Evolutionary conservation across 2,329 filamentous ascomycete genomes (phyloP).

Genomic region (Geosmithia flava): DNA sequence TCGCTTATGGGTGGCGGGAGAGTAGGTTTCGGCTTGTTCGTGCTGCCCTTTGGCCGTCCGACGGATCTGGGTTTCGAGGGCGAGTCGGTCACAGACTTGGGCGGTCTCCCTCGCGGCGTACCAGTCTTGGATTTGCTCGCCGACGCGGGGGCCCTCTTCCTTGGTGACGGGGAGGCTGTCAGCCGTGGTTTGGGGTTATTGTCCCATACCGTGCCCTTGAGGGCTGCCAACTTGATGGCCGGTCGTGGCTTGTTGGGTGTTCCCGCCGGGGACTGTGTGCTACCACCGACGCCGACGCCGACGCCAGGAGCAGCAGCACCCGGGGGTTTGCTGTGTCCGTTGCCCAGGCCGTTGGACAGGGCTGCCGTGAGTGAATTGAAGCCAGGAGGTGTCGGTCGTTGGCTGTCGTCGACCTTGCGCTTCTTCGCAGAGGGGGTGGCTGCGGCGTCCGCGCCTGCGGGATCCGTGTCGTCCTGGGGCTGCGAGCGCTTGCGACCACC

Average conservation of each 20-base stretch:
- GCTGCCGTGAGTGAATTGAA: neutral
- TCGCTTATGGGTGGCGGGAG: neutral
- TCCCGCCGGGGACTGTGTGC: neutral
- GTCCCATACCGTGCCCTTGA: constrained; percentile 25
- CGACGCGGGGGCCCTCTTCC: constrained; percentile 8
- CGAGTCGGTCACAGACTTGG: constrained; percentile 1
- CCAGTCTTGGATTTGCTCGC: constrained; percentile 3
- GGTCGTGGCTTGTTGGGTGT: constrained; percentile 10
- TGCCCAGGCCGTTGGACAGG: neutral
- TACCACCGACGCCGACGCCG: neutral
- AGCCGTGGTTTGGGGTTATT: constrained; percentile 7
- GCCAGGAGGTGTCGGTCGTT: neutral
- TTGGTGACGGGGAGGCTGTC: constrained; percentile 3
- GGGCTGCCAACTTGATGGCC: constrained; percentile 21
- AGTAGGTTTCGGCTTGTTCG: neutral
- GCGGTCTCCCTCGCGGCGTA: neutral
- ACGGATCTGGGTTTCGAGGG: constrained; percentile 3
- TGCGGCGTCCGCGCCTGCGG: neutral
- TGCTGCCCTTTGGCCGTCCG: constrained; percentile 1
- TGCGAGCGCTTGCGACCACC: neutral
- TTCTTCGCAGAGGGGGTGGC: constrained; percentile 2
- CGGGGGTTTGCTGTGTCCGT: neutral
- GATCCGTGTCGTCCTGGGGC: neutral
- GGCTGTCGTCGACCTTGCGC: constrained; percentile 1
- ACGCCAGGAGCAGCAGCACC: neutral